Conservation (phyloP, 2,329 filamentous ascomycete species). For the Apiospora rasikravindrae region DNA sequence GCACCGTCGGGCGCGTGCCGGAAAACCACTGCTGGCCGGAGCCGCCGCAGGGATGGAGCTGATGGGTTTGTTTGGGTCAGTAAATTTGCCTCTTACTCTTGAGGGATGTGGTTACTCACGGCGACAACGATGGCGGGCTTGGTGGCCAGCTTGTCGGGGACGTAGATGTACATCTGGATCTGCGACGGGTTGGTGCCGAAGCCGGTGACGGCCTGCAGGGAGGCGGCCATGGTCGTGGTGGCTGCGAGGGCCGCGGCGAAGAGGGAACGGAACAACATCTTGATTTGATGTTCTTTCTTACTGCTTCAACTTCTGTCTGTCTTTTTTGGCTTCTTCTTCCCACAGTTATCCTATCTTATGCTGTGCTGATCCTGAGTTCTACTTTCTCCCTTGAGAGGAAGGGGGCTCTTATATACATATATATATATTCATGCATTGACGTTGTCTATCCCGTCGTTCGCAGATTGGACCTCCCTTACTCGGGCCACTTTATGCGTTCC, state of each 20-base stretch:
- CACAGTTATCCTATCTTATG: background rate
- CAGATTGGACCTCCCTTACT: background rate
- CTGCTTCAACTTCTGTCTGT: background rate
- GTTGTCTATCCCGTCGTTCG: background rate
- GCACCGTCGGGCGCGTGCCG: constrained; percentile 25
- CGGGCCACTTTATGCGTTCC: background rate
- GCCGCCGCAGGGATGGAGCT: constrained; percentile 28
- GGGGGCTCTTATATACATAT: background rate
- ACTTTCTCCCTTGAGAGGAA: background rate
- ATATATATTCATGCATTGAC: background rate
- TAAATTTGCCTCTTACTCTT: background rate
- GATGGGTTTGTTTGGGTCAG: no score
- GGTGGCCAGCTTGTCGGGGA: constrained; percentile 43
- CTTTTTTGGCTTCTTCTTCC: background rate
- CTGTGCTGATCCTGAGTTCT: background rate
- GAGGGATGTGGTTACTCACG: constrained; percentile 16
- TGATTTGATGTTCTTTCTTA: background rate
- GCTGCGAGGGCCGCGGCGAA: constrained; percentile 17
- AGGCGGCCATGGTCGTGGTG: constrained; percentile 19
- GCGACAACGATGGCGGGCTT: constrained; percentile 35
- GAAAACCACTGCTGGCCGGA: constrained; percentile 25
- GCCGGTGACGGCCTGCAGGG: constrained; percentile 39
- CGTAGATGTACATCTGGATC: constrained; percentile 51
- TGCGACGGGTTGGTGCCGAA: constrained; percentile 50
- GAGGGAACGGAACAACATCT: constrained; percentile 32